phyloP scores from a whole-genome alignment of 768 basidiomycete genomes.

The Mycena venus region DNA sequence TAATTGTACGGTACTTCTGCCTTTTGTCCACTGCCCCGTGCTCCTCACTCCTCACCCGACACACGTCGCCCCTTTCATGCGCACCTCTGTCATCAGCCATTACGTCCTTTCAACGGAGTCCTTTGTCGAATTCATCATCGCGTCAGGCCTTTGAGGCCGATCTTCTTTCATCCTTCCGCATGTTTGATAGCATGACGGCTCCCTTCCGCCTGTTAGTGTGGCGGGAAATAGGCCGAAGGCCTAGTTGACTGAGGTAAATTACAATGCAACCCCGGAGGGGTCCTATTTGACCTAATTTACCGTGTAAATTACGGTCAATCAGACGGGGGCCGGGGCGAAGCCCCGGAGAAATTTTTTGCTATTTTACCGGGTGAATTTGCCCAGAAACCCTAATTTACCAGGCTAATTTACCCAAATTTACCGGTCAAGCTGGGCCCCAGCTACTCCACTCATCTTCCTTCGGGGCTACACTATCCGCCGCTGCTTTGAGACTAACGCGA shows the following conservation, averaged over 20 bases:
- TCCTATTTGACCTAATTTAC: conserved; percentile 14
- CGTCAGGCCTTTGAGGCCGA: too few species aligned
- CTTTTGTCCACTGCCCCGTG: too few species aligned
- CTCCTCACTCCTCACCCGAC: too few species aligned
- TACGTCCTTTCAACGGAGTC: too few species aligned
- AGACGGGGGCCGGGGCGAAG: too few species aligned
- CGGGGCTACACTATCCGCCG: conserved; percentile 1
- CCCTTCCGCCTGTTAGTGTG: too few species aligned
- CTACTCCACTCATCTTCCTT: conserved; percentile 8
- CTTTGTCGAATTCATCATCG: too few species aligned
- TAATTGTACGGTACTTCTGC: too few species aligned
- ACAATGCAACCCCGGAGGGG: neutral
- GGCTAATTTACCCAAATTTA: conserved; percentile 8
- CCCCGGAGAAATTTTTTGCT: neutral
- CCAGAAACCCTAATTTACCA: neutral
- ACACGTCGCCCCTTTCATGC: too few species aligned
- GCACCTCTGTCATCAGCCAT: too few species aligned
- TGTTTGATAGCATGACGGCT: too few species aligned
- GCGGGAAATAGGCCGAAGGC: neutral
- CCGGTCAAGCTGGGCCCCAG: conserved; percentile 1
- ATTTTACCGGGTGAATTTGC: neutral
- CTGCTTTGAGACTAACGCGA: neutral
- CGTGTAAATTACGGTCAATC: conserved; percentile 1
- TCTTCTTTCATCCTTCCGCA: too few species aligned
- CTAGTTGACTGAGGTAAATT: conserved; percentile 2